Conservation (phyloP, 495 filamentous ascomycete genomes). For the Ramalina peruviana region DNA sequence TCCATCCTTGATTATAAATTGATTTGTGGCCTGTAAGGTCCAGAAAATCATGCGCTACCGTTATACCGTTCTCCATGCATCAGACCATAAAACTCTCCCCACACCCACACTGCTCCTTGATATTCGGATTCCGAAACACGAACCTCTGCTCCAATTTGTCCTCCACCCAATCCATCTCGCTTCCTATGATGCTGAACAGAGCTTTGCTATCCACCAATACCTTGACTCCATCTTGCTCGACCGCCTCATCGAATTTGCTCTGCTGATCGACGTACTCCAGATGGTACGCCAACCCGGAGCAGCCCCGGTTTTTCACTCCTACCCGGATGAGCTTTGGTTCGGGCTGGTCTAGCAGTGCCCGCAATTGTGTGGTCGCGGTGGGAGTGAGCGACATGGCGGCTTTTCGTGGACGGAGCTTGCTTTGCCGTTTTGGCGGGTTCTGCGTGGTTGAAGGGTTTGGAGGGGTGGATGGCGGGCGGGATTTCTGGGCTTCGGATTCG, state of each 20-base stretch:
- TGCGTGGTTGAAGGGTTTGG: slow-evolving; percentile 23
- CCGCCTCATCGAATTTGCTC: slow-evolving; percentile 74
- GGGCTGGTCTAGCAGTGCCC: slow-evolving; percentile 59
- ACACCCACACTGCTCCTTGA: slow-evolving; percentile 95
- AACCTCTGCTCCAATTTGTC: slow-evolving; percentile 83
- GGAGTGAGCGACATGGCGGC: slow-evolving; percentile 80
- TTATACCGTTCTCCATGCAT: background rate
- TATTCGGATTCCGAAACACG: slow-evolving; percentile 93
- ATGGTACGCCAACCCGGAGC: slow-evolving; percentile 88
- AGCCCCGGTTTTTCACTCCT: slow-evolving; percentile 89
- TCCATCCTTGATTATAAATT: too few relatives aligned
- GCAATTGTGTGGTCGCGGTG: slow-evolving; percentile 61
- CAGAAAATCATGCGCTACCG: too few relatives aligned
- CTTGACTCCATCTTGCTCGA: slow-evolving; percentile 92
- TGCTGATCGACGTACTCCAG: slow-evolving; percentile 90
- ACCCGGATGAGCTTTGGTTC: slow-evolving; percentile 85
- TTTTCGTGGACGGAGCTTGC: slow-evolving; percentile 70
- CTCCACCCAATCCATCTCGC: slow-evolving; percentile 98
- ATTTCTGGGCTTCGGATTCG: slow-evolving; percentile 54
- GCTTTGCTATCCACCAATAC: slow-evolving; percentile 95
- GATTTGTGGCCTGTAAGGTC: too few relatives aligned
- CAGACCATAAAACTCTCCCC: slow-evolving; percentile 92
- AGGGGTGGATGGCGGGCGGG: slow-evolving; percentile 27
- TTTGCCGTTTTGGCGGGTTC: slow-evolving; percentile 27
- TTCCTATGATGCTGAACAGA: slow-evolving; percentile 93